A percentile compares a stretch with the other conserved stretches of the same genome.
phyloP scores from a whole-genome alignment of 768 basidiomycete species.

The Serendipita sp. region DNA sequence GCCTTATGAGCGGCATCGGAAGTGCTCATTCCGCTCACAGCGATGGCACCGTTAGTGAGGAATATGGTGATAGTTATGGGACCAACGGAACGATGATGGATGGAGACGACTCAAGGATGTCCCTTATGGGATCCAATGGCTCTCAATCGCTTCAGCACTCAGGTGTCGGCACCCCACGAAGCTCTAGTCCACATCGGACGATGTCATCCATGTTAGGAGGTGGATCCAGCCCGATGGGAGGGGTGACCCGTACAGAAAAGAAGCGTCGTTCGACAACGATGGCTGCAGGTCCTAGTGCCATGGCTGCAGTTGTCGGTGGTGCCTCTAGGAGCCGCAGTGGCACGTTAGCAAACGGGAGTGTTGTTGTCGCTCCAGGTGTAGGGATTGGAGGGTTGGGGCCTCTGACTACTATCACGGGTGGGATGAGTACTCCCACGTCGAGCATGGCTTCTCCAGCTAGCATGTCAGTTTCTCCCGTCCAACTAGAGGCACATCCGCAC shows the following conservation, averaged over 20 bases:
- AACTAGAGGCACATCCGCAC: too few relatives aligned
- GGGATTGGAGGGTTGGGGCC: neutral
- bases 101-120: too few relatives aligned
- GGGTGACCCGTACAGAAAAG: neutral
- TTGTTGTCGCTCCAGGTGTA: neutral
- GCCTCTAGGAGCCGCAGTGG: slow-evolving; percentile 3
- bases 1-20: too few relatives aligned
- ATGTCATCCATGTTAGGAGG: neutral
- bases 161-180: too few relatives aligned
- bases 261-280: slow-evolving; percentile 1
- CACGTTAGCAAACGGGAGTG: neutral
- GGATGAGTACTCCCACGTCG: too few relatives aligned
- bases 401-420: too few relatives aligned
- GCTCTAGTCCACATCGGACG: neutral
- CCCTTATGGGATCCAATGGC: too few relatives aligned
- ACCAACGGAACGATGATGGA: too few relatives aligned
- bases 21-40: too few relatives aligned
- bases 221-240: neutral
- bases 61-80: too few relatives aligned
- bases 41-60: too few relatives aligned
- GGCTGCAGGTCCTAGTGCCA: neutral
- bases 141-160: too few relatives aligned
- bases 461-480: neutral
- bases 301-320: neutral
- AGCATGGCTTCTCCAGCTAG: neutral